A percentile compares a stretch with the other conserved stretches of the same genome.
Evolutionary conservation across 2,329 filamentous ascomycete species (phyloP).

Genomic region (Lecanicillium sp.): DNA sequence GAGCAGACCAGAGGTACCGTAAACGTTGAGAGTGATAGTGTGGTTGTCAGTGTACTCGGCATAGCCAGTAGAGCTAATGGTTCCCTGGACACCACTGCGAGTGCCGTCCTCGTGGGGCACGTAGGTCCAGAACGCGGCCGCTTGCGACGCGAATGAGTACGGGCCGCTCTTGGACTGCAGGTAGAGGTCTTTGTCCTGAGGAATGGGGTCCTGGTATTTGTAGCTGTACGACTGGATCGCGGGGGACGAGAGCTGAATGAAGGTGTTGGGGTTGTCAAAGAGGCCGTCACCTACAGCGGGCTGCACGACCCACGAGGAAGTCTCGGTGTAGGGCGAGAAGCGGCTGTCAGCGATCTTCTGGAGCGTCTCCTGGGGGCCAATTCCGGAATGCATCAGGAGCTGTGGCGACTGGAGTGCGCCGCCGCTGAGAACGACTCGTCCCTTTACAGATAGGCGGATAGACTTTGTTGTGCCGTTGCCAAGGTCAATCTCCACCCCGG

Average conservation of each 20-base stretch:
- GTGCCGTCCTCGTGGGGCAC: constrained; percentile 36
- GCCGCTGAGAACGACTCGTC: constrained; percentile 33
- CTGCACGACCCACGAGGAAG: constrained; percentile 42
- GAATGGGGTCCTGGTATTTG: constrained; percentile 37
- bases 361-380: constrained; percentile 32
- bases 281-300: constrained; percentile 42
- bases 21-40: constrained; percentile 51
- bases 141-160: constrained; percentile 47
- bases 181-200: constrained; percentile 39
- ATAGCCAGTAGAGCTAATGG: constrained; percentile 43
- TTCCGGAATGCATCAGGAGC: constrained; percentile 39
- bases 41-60: constrained; percentile 33
- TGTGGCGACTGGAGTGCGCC: constrained; percentile 35
- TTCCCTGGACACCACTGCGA: constrained; percentile 43
- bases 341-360: constrained; percentile 20
- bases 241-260: constrained; percentile 40
- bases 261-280: constrained; percentile 52
- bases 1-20: constrained; percentile 48
- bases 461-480: constrained; percentile 26
- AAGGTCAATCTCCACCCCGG: constrained; percentile 33
- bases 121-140: constrained; percentile 47
- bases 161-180: constrained; percentile 42
- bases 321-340: constrained; percentile 21
- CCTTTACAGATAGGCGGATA: constrained; percentile 21
- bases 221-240: constrained; percentile 41